phyloP scores from a whole-genome alignment of 345 rosid species.

The Pugionium dolabratum region DNA sequence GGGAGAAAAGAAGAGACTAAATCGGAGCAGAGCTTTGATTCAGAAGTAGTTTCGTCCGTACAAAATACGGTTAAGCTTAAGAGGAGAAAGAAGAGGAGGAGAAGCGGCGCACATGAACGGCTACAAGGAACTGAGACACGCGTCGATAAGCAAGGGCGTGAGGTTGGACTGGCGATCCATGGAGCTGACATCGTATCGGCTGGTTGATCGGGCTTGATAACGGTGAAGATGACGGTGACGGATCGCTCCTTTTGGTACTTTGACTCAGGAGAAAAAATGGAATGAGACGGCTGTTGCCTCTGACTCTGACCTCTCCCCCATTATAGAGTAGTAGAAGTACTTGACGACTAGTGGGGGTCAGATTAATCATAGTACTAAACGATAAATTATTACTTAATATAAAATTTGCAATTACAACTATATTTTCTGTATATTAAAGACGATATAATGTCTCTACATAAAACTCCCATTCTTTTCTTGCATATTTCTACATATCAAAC shows the following conservation, averaged over 20 bases:
- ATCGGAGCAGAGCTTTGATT: conserved; percentile 18
- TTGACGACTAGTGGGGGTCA: no score
- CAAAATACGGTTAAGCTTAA: conserved; percentile 16
- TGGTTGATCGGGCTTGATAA: conserved; percentile 6
- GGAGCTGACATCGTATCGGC: conserved; percentile 1
- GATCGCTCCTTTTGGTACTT: background rate
- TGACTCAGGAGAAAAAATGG: background rate
- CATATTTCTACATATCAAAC: no score
- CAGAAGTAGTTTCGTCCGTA: background rate
- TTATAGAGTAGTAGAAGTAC: no score
- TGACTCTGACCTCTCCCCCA: background rate
- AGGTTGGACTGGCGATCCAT: conserved; percentile 11
- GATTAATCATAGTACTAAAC: no score
- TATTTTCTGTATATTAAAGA: no score
- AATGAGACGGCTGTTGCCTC: conserved; percentile 19
- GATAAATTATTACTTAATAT: no score
- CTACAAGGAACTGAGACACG: conserved; percentile 33
- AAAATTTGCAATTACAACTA: no score
- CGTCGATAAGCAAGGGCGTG: conserved; percentile 15
- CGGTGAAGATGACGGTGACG: conserved; percentile 23
- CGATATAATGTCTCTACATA: no score
- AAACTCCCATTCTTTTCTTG: no score
- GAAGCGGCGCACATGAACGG: conserved; percentile 2
- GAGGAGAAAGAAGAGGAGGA: conserved; percentile 10
- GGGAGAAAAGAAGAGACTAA: conserved; percentile 11